Conservation (phyloP, 345 rosid species). For the Rhodamnia rubescens region DNA sequence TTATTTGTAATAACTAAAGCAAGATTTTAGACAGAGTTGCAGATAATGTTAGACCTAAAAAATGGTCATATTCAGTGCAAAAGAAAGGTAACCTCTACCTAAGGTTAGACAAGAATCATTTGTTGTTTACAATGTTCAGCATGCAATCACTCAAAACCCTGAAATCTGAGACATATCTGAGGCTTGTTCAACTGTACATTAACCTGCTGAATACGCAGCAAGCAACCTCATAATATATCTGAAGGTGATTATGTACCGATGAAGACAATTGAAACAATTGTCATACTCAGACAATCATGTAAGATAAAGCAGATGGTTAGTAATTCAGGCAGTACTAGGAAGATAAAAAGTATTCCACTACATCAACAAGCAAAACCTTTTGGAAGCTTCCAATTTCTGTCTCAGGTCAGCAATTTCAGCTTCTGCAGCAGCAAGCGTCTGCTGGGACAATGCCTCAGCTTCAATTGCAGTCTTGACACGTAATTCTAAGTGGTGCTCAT, state of each 20-base stretch:
- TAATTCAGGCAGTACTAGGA: background rate
- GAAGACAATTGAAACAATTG: background rate
- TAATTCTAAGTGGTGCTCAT: conserved; percentile 77
- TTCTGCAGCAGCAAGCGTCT: conserved; percentile 90
- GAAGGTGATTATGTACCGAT: background rate
- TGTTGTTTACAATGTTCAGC: background rate
- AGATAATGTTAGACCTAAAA: background rate
- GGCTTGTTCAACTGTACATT: background rate
- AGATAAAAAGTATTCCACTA: background rate
- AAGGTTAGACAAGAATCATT: background rate
- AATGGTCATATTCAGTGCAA: background rate
- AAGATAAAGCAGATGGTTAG: background rate
- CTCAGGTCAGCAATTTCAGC: conserved; percentile 95
- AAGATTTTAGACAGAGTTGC: background rate
- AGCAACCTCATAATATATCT: background rate
- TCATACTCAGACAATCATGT: background rate
- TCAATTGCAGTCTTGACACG: conserved; percentile 93
- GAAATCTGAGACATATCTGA: background rate
- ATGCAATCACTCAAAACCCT: background rate
- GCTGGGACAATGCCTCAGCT: conserved; percentile 95
- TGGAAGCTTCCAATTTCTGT: conserved; percentile 71
- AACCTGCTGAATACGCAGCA: background rate
- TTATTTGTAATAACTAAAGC: background rate
- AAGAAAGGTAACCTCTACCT: background rate
- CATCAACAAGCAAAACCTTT: conserved; percentile 39